A percentile compares a stretch with the other conserved stretches of the same genome.
phyloP scores from a whole-genome alignment of 805 yeast genomes.

The Kuraishia hungarica region DNA sequence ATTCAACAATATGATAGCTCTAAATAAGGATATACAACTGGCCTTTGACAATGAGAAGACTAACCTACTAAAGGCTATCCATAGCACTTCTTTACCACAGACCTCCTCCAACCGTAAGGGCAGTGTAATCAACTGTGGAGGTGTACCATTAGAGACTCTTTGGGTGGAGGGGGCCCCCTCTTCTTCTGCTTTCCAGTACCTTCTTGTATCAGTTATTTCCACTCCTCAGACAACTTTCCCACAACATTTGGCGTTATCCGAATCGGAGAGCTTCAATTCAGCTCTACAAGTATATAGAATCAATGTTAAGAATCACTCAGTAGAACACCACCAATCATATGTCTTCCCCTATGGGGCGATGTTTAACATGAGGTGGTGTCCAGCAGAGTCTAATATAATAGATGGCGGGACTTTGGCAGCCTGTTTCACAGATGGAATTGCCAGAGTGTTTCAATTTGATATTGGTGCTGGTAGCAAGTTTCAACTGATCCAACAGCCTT shows the following conservation, averaged over 20 bases:
- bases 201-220: conserved; percentile 16
- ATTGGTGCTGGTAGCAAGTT: conserved; percentile 5
- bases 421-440: conserved; percentile 18
- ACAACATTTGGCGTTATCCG: conserved; percentile 10
- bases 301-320: conserved; percentile 2
- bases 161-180: conserved; percentile 15
- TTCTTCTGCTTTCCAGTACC: conserved; percentile 8
- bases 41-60: conserved; percentile 9
- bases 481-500: conserved; percentile 4
- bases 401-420: conserved; percentile 11
- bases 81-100: conserved; percentile 11
- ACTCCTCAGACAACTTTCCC: conserved; percentile 6
- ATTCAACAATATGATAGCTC: conserved; percentile 5
- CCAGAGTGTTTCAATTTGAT: conserved; percentile 15
- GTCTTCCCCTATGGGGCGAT: conserved; percentile 15
- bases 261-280: conserved; percentile 9
- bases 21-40: conserved; percentile 9
- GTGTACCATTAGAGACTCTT: conserved; percentile 16
- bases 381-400: conserved; percentile 3
- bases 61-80: background rate
- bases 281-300: conserved; percentile 16
- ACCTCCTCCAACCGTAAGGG: conserved; percentile 15
- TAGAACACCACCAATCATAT: conserved; percentile 9
- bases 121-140: conserved; percentile 20
- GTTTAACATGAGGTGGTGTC: conserved; percentile 18